phyloP scores from a whole-genome alignment of 208 protist genomes.

The Acanthamoeba comandoni region DNA sequence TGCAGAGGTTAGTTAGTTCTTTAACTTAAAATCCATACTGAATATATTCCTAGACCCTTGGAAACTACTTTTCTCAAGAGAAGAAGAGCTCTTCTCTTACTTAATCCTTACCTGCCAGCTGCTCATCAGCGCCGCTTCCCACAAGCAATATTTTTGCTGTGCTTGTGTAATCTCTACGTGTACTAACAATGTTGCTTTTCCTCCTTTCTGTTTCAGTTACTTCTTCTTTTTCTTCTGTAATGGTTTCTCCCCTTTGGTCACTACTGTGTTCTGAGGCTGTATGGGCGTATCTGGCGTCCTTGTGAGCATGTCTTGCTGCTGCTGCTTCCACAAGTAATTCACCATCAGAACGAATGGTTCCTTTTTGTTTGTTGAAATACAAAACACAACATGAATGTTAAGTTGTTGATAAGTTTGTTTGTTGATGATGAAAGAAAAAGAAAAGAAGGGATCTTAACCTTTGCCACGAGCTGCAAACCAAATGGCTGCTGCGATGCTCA shows the following conservation, averaged over 20 bases:
- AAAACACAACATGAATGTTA: no score
- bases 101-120: slow-evolving; percentile 47
- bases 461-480: slow-evolving; percentile 60
- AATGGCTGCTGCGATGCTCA: slow-evolving; percentile 49
- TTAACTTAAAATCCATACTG: no score
- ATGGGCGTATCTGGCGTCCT: background rate
- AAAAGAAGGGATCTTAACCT: slow-evolving; percentile 3
- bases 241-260: background rate
- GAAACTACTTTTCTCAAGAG: no score
- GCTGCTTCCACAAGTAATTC: no score
- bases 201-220: background rate
- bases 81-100: no score
- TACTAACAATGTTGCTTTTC: slow-evolving; percentile 3
- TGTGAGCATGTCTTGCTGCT: background rate
- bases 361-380: no score
- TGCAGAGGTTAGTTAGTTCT: no score
- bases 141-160: slow-evolving; percentile 33
- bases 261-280: background rate
- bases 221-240: background rate
- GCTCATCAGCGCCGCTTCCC: slow-evolving; percentile 63
- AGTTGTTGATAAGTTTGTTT: no score
- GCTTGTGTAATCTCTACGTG: slow-evolving; percentile 6
- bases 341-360: no score
- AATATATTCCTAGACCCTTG: no score
- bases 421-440: slow-evolving; percentile 19